Evolutionary conservation across 148 eudicot genomes (phyloP), one percentile per base, ranked within the genome.

Genomic region (Rhododendron molle): DNA sequence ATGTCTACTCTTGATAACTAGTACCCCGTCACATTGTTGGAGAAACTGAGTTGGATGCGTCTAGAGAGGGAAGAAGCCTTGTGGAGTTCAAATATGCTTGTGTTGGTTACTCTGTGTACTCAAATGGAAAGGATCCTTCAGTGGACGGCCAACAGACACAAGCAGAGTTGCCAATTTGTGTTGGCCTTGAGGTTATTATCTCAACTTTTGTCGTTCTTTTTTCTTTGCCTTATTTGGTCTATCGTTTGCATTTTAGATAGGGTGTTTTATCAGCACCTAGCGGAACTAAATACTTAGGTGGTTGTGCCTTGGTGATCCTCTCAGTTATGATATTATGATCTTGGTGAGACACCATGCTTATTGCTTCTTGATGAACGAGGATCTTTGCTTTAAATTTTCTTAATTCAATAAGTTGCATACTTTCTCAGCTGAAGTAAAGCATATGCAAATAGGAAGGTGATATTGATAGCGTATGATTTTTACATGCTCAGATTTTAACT

Each of bases 101-200:
- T 84, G 89, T 93, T 86, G 99, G 99, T 85, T 96, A 96, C 88
- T 95, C 99, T 21, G 92, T 95, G 67, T 95, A 89, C 86, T 69
- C 91, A 49, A 92, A 94, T 87, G 86, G 85, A 60, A 92, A 94
- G 86, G 87, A 84, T 79, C 87, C 88, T 76, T 30, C 91, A 10
- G 46, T 83, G 76, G 88, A 89, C 50, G 90, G 67, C 13, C 76
- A 71, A 32, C 76, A 71, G 76, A 30, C 90, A 40, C 89, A 85
- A 84, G 81, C 95, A 28, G 92, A 90, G 60, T 79, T 97, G 88
- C 99, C 99, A 5, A 91, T 93, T 81, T 97, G 99, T 83, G 89
- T 92, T 83, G 99, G 98, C 28, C 87, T 94, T 76, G 98, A 97
- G 98, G 98, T 95, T 58, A 40, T 84, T 85, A 36, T 87, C 78